These are phyloP conservation scores for Inonotus hispidus DNA, from an alignment of 1,284 basidiomycete genomes.

Conservation along the genomic window DNA sequence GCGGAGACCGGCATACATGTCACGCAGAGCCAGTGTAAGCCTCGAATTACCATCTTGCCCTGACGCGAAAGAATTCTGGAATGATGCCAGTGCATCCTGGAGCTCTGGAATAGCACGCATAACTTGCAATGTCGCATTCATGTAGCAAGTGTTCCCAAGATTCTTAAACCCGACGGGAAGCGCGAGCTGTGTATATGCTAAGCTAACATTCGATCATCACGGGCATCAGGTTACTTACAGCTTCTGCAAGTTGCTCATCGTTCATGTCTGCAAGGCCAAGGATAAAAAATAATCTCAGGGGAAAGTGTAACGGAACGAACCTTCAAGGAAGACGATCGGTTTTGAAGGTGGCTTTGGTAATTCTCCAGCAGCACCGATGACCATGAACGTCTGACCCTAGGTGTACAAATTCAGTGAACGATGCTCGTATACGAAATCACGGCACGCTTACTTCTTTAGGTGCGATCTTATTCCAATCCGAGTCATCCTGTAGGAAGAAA, in stretches of 20 bases:
- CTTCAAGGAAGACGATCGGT: slow-evolving; percentile 79
- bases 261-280: slow-evolving; percentile 64
- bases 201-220: slow-evolving; percentile 7
- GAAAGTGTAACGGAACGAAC: slow-evolving; percentile 29
- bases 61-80: slow-evolving; percentile 26
- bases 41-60: slow-evolving; percentile 12
- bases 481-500: slow-evolving; percentile 62
- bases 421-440: not conserved
- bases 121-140: slow-evolving; percentile 93
- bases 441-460: slow-evolving; percentile 62
- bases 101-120: slow-evolving; percentile 89
- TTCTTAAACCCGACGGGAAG: slow-evolving; percentile 69
- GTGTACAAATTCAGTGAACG: not conserved
- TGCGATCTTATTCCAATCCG: slow-evolving; percentile 76
- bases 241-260: slow-evolving; percentile 74
- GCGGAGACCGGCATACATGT: slow-evolving; percentile 70
- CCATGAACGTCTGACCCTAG: slow-evolving; percentile 76
- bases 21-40: slow-evolving; percentile 51
- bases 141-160: slow-evolving; percentile 90
- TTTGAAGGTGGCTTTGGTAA: slow-evolving; percentile 83
- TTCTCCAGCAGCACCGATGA: slow-evolving; percentile 89
- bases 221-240: slow-evolving; percentile 40
- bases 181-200: slow-evolving; percentile 36
- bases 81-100: slow-evolving; percentile 61
- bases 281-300: slow-evolving; percentile 17